Evolutionary conservation across 2,329 filamentous ascomycete genomes (phyloP), one percentile per base, ranked within the genome.

Genomic region (Ramularia collo-cygni): DNA sequence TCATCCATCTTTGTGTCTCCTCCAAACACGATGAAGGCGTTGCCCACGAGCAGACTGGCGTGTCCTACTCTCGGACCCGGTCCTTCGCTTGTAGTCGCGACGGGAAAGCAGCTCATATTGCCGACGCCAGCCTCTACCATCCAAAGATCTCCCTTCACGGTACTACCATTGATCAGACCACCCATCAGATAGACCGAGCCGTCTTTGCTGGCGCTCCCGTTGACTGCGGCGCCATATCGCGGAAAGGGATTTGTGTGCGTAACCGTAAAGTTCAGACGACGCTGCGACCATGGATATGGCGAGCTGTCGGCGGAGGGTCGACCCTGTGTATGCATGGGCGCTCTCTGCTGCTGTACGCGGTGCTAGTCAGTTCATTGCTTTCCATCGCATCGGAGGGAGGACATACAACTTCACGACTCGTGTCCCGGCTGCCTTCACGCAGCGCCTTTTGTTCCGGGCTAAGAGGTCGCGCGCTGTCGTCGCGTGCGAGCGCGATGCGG

Each of bases 181-280:
- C 92, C 92, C 89, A 98, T 96, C 58, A 98, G 75, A 58, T 96
- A 98, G 42, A 98, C 85, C 55, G 94, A 87, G 44, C 93, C 93
- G 64, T 98, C 92, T 66, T 96, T 96, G 28, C 89, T 95, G 16
- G 89, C 85, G 12, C 83, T 75, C 1, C 88, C 77, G 63, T 98
- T 98, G 62, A 95, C 90, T 5, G 93, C 92, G 37, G 93, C 88
- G 60, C 92, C 92, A 74, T 98, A 98, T 61, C 92, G 81, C 10
- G 92, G 92, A 55, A 98, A 98, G 0, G 92, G 92, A 52, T 86
- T 89, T 8, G 82, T 76, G 57, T 88, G 81, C 2, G 81, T 76
- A 4, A 86, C 80, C 12, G 85, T 85, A 63, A 95, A 95, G 50
- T 84, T 90, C 38, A 98, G 66, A 40, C 85, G 80, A 44, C 87